Evolutionary conservation across 805 yeast genomes (phyloP).

Genomic region (Wickerhamomyces ciferrii): DNA sequence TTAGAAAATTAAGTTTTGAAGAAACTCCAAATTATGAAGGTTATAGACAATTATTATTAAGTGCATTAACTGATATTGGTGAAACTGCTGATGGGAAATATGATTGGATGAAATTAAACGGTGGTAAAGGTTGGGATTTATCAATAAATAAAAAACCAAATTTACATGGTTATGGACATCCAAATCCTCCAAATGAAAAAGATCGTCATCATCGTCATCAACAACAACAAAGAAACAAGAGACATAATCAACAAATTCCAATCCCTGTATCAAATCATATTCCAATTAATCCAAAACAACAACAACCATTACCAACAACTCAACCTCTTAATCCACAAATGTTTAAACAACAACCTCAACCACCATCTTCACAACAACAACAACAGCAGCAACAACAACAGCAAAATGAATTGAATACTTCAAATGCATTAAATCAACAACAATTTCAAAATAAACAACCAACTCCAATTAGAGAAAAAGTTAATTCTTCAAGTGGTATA

Average conservation of each 20-base stretch:
- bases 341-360: conserved; percentile 11
- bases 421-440: conserved; percentile 21
- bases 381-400: conserved; percentile 14
- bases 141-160: conserved; percentile 71
- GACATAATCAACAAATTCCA: conserved; percentile 22
- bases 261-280: conserved; percentile 14
- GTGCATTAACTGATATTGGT: conserved; percentile 51
- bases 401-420: conserved; percentile 11
- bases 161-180: conserved; percentile 77
- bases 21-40: conserved; percentile 77
- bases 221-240: conserved; percentile 23
- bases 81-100: conserved; percentile 62
- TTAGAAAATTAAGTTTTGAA: conserved; percentile 66
- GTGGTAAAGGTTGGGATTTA: conserved; percentile 81
- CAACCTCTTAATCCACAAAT: conserved; percentile 3
- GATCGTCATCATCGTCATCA: conserved; percentile 21
- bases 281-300: conserved; percentile 8
- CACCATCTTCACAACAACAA: conserved; percentile 12
- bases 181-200: conserved; percentile 40
- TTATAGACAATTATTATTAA: conserved; percentile 54
- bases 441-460: conserved; percentile 25
- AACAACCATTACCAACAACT: background rate
- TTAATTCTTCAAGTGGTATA: conserved; percentile 15
- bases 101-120: conserved; percentile 79
- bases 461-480: conserved; percentile 24